Evolutionary conservation across 2,329 filamentous ascomycete species (phyloP).

Genomic region (Sporothrix protearum): DNA sequence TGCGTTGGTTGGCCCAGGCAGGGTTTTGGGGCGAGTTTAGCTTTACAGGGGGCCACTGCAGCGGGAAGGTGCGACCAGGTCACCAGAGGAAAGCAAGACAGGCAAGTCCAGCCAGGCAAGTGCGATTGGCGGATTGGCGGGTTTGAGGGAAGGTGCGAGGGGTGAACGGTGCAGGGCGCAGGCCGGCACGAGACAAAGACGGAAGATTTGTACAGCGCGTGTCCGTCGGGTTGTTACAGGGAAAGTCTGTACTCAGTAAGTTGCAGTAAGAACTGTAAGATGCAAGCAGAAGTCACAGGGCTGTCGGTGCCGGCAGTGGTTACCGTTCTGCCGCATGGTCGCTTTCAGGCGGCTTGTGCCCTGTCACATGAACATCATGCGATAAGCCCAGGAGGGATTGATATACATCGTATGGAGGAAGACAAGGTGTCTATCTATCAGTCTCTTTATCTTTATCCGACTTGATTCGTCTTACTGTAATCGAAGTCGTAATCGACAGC

Average conservation of each 20-base stretch:
- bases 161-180: neutral
- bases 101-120: neutral
- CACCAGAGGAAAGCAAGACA: neutral
- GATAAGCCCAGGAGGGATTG: constrained; percentile 5
- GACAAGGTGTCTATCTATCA: neutral
- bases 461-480: neutral
- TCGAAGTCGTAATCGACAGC: constrained; percentile 3
- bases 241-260: too few species aligned
- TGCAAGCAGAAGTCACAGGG: neutral
- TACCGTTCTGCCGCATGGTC: neutral
- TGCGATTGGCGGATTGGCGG: neutral
- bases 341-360: neutral
- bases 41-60: too few species aligned
- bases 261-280: too few species aligned
- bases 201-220: neutral
- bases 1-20: neutral
- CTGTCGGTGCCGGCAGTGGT: neutral
- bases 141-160: constrained; percentile 2
- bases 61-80: neutral
- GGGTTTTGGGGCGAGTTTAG: too few species aligned
- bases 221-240: neutral
- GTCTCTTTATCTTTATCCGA: too few species aligned
- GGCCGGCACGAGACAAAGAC: too few species aligned
- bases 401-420: too few species aligned
- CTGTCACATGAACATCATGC: constrained; percentile 25